Conservation (phyloP, 225 moss, liverwort and hornwort genomes). For the Polytrichum commune region DNA sequence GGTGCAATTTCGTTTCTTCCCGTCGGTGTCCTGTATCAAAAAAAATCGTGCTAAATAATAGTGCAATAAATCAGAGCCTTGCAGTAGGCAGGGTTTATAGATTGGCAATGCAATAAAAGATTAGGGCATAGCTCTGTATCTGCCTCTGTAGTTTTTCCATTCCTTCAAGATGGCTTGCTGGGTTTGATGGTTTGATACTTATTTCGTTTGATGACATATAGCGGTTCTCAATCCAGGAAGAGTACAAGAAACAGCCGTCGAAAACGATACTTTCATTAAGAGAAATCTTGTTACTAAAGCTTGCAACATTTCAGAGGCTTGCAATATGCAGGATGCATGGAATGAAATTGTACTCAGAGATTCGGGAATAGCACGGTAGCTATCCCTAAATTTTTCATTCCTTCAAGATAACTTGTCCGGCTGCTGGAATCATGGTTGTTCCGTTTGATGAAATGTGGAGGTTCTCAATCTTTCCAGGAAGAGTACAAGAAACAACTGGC, state of each 20-base stretch:
- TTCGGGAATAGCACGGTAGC: too few species aligned
- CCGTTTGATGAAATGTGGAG: background rate
- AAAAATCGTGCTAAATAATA: too few species aligned
- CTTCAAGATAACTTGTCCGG: background rate
- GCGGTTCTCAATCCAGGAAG: background rate
- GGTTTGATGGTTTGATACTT: background rate
- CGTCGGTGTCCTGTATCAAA: too few species aligned
- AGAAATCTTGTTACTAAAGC: too few species aligned
- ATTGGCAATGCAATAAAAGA: too few species aligned
- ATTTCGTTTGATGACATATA: background rate
- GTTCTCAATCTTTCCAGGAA: constrained; percentile 50
- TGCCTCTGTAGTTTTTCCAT: background rate
- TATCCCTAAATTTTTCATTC: background rate
- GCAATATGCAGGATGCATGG: too few species aligned
- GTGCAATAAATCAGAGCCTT: too few species aligned
- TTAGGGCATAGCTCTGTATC: too few species aligned
- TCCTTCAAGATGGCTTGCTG: background rate
- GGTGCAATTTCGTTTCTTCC: constrained; percentile 15
- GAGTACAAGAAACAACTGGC: constrained; percentile 96
- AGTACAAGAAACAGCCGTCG: constrained; percentile 83
- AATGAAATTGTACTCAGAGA: too few species aligned
- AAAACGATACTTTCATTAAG: constrained; percentile 48
- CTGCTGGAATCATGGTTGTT: background rate
- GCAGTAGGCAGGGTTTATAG: too few species aligned
- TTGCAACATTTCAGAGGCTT: too few species aligned